phyloP scores from a whole-genome alignment of 352 stramenopile species.

The Phytophthora macrochlamydospora region DNA sequence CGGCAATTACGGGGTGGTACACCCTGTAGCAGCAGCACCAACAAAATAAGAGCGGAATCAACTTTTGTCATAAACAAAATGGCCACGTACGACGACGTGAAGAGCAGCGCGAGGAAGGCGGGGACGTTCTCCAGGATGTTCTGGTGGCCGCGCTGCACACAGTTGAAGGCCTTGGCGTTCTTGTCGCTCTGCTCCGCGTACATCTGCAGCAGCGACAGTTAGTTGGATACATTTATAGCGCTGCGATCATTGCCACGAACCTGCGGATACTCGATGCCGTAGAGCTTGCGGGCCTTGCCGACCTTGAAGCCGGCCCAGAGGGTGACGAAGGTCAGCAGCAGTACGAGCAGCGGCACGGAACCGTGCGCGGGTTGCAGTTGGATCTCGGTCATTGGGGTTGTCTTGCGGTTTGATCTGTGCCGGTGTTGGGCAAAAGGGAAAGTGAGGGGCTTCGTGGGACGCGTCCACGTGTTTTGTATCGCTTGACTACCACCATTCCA shows the following conservation, averaged over 20 bases:
- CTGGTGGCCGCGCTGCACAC: conserved; percentile 91
- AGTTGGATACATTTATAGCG: conserved; percentile 1
- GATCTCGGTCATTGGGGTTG: conserved; percentile 6
- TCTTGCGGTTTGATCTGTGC: conserved; percentile 1
- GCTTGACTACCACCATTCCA: background rate
- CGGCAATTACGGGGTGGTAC: conserved; percentile 63
- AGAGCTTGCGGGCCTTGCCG: conserved; percentile 64
- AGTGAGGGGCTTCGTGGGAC: background rate
- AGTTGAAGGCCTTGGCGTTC: conserved; percentile 91
- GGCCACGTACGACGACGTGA: conserved; percentile 59
- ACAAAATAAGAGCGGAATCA: too few relatives aligned
- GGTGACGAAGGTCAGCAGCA: conserved; percentile 57
- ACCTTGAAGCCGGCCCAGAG: conserved; percentile 60
- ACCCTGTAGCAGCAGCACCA: conserved; percentile 34
- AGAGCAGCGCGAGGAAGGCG: conserved; percentile 57
- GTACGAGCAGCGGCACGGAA: conserved; percentile 52
- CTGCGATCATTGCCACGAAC: conserved; percentile 11
- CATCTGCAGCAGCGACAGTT: conserved; percentile 49
- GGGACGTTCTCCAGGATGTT: conserved; percentile 92
- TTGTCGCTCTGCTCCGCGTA: conserved; percentile 90
- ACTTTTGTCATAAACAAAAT: too few relatives aligned
- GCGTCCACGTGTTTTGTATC: background rate
- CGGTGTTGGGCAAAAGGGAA: background rate
- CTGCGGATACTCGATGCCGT: conserved; percentile 62
- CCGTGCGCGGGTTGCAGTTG: conserved; percentile 54